These are phyloP conservation scores for Chalciporus piperatoides DNA, from an alignment of 1,284 basidiomycete species.

Conservation along the genomic window DNA sequence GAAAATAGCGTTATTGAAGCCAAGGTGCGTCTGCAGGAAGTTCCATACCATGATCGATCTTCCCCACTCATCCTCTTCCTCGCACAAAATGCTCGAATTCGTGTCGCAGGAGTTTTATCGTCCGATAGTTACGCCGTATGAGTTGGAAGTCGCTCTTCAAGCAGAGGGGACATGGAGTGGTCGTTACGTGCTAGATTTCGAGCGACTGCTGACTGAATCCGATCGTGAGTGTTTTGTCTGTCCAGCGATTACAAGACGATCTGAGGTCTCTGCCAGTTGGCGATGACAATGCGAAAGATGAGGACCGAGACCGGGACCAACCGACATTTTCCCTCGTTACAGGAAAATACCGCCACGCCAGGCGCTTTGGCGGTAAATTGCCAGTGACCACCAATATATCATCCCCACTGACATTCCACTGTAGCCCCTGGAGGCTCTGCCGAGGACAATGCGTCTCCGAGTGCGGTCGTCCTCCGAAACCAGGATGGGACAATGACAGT, in stretches of 20 bases:
- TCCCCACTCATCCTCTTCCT: too few relatives aligned
- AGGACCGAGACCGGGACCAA: slow-evolving; percentile 52
- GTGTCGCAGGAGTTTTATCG: slow-evolving; percentile 74
- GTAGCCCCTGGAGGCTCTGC: slow-evolving; percentile 6
- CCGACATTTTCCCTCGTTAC: slow-evolving; percentile 86
- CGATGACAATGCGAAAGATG: slow-evolving; percentile 8
- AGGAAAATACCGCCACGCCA: slow-evolving; percentile 80
- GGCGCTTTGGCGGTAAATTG: slow-evolving; percentile 54
- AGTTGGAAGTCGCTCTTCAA: slow-evolving; percentile 81
- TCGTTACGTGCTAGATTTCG: slow-evolving; percentile 80
- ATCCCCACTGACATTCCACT: slow-evolving; percentile 1
- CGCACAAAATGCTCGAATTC: not conserved
- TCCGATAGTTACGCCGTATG: slow-evolving; percentile 94
- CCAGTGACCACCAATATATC: not conserved
- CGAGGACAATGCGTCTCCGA: slow-evolving; percentile 22
- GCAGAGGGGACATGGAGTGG: slow-evolving; percentile 73
- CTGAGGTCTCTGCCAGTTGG: slow-evolving; percentile 14
- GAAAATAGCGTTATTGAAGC: slow-evolving; percentile 90
- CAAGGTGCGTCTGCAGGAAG: slow-evolving; percentile 46
- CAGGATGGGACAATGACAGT: slow-evolving; percentile 57
- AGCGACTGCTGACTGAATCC: slow-evolving; percentile 52
- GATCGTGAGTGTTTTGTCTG: slow-evolving; percentile 13
- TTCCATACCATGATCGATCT: not conserved
- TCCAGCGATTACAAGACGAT: not conserved
- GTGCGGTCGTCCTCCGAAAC: slow-evolving; percentile 57